Percentiles rank a stretch among this genome's conserved stretches.
phyloP scores from a whole-genome alignment of 495 filamentous ascomycete genomes.

The Penicillium antarcticum region DNA sequence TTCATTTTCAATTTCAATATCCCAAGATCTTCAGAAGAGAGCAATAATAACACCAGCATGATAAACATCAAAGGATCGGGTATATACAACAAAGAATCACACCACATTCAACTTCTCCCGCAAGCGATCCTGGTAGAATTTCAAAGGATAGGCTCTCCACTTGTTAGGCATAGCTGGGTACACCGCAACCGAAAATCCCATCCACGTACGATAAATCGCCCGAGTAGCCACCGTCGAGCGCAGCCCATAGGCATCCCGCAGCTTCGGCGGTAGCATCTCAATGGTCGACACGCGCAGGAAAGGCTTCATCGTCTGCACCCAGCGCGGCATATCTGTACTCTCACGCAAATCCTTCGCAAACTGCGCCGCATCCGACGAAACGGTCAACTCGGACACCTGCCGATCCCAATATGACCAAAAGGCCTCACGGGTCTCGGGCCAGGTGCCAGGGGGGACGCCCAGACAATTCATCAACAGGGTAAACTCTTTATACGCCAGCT shows the following conservation, averaged over 20 bases:
- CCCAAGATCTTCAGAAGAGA: too few species aligned
- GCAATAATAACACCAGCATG: too few species aligned
- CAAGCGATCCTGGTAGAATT: constrained; percentile 30
- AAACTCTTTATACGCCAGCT: constrained; percentile 36
- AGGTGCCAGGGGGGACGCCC: constrained; percentile 24
- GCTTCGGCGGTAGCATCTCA: constrained; percentile 39
- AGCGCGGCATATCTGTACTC: constrained; percentile 28
- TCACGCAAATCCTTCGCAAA: constrained; percentile 31
- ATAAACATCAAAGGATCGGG: constrained; percentile 6
- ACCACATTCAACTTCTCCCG: constrained; percentile 28
- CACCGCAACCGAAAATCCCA: constrained; percentile 37
- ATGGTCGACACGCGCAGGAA: constrained; percentile 32
- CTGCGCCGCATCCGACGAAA: constrained; percentile 30
- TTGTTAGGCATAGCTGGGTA: constrained; percentile 38
- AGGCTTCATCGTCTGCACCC: constrained; percentile 34
- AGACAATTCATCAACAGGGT: constrained; percentile 28
- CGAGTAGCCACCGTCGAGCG: constrained; percentile 30
- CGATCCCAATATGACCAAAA: constrained; percentile 45
- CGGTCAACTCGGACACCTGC: constrained; percentile 27
- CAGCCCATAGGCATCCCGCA: constrained; percentile 40
- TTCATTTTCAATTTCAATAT: background rate
- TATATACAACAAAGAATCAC: constrained; percentile 12
- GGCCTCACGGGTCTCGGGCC: constrained; percentile 30
- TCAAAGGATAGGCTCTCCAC: constrained; percentile 28
- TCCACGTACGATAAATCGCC: constrained; percentile 31